Evolutionary conservation across 2,329 filamentous ascomycete species (phyloP).

Genomic region (Cercospora beticola): DNA sequence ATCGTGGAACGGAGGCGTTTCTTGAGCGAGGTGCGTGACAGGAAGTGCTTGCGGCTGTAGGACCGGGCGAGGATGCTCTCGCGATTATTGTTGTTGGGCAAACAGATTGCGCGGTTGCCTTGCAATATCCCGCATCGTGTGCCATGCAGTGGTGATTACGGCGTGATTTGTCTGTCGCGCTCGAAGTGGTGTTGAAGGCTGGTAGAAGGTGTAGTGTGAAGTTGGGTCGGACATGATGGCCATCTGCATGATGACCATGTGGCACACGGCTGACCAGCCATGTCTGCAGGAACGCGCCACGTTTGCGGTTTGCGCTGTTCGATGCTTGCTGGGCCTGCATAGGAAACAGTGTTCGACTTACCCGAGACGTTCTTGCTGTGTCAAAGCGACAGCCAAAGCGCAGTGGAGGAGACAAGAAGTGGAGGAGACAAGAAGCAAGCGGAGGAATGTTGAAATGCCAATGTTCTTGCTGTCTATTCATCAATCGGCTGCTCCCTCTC

Average conservation of each 20-base stretch:
- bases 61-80: background rate
- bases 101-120: background rate
- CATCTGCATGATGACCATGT: constrained; percentile 4
- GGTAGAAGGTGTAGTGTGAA: background rate
- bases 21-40: background rate
- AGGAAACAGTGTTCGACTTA: background rate
- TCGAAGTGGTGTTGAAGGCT: background rate
- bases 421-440: too few relatives aligned
- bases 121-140: too few relatives aligned
- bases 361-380: background rate
- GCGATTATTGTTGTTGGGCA: background rate
- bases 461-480: constrained; percentile 18
- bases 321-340: background rate
- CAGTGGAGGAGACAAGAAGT: background rate
- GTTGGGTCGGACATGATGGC: background rate
- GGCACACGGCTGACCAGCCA: background rate
- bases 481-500: constrained; percentile 44
- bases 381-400: background rate
- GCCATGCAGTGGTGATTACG: background rate
- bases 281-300: background rate
- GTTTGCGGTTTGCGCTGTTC: background rate
- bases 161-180: background rate
- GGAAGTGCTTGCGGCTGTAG: background rate
- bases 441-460: background rate
- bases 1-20: background rate